Evolutionary conservation across 176 grass and related monocot species (phyloP), one percentile per base, ranked within the genome.

Genomic region (Avena insularis): DNA sequence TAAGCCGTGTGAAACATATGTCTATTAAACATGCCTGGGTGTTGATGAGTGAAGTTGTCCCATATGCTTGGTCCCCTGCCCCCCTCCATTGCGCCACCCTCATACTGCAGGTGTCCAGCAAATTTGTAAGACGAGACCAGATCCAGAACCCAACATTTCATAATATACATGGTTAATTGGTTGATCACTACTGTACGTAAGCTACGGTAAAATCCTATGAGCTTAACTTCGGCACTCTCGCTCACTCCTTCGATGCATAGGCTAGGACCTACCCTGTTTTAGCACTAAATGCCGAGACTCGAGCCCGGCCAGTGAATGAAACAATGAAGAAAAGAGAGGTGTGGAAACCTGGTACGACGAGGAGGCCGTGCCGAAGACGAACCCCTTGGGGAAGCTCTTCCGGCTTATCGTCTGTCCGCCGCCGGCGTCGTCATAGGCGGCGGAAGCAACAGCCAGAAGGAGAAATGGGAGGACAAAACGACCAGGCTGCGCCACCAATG

Each of bases 61-160:
- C 87, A 92, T 27, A 89, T 92, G 79, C 86, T 89, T 58, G 90
- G 90, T 14, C 91, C 84, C 49, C 75, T 85, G 17, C 91, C 91
- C 1, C 84, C 87, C 59, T 90, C 87, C 35, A 27, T 77, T 25
- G 56, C 87, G 13, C 57, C 91, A 47, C 91, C 91, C 82, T 40
- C 38, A 5, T 6, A 40, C 38, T 40, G 0, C 38, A 40, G 1
- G 38, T 40, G 49, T 50, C 49, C 49, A 50, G 11, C 49, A 50
- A 50, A 50, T 50, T 50, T 3, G 46, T 21, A 4, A 74, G 45
- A 25, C 45, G 4, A 49, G 12, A 49, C 49, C 0, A 40, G 5
- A 50, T 74, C 71, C 45, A 49, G n/a, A 25, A 48, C 20, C n/a
- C 4, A 74, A 8, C 11, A 49, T 27, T 15, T 74, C 49, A 50